Percentiles rank a stretch among this genome's conserved stretches.
Evolutionary conservation across 1,284 basidiomycete species (phyloP).

Genomic region (Singerocomus inundabilis): DNA sequence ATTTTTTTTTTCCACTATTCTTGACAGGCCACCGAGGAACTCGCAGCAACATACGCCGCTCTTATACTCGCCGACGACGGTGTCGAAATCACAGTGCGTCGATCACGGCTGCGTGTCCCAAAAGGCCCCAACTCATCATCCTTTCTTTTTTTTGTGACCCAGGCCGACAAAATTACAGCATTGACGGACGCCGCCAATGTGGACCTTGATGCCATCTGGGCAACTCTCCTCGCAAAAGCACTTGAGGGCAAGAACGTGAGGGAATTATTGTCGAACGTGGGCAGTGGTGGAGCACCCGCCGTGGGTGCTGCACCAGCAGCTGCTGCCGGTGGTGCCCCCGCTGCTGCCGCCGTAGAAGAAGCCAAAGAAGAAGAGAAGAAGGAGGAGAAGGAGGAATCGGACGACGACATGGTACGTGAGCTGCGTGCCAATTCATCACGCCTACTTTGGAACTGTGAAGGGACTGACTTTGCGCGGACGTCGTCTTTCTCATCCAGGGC

Average conservation of each 20-base stretch:
- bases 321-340: conserved; percentile 56
- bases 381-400: conserved; percentile 88
- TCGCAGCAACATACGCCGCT: conserved; percentile 88
- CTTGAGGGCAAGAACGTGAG: conserved; percentile 98
- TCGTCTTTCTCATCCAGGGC: conserved; percentile 40
- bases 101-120: too few species aligned
- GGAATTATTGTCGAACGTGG: conserved; percentile 90
- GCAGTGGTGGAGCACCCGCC: conserved; percentile 80
- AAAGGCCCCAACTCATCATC: too few species aligned
- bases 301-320: conserved; percentile 56
- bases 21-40: conserved; percentile 60
- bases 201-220: conserved; percentile 98
- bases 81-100: conserved; percentile 94
- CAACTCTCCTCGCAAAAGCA: conserved; percentile 93
- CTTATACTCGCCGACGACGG: conserved; percentile 97
- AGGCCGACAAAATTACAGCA: conserved; percentile 91
- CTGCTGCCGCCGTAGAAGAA: conserved; percentile 58
- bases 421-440: too few species aligned
- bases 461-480: not conserved
- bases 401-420: conserved; percentile 91
- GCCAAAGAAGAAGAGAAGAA: conserved; percentile 75
- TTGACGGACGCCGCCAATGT: conserved; percentile 81
- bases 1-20: too few species aligned
- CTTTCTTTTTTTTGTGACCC: too few species aligned
- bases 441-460: too few species aligned